Percentiles rank a stretch among this genome's conserved stretches.
phyloP scores from a whole-genome alignment of 2,329 filamentous ascomycete species.

The Venturiaceae sp. region DNA sequence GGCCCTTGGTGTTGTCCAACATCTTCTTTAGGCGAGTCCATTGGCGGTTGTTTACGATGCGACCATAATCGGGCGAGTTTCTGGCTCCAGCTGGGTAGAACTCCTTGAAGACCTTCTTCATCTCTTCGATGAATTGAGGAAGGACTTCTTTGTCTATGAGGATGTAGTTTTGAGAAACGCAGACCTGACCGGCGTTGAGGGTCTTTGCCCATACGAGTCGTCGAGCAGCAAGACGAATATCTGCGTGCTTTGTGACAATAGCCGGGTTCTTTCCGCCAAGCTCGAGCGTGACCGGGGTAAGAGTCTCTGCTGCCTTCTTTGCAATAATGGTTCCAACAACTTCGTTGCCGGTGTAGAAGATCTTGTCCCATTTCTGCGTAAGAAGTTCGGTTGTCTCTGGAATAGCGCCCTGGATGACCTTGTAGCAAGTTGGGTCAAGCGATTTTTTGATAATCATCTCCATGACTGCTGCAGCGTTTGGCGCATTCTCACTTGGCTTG shows the following conservation, averaged over 20 bases:
- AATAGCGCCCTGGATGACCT: slow-evolving; percentile 69
- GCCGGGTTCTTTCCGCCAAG: slow-evolving; percentile 88
- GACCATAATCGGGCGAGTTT: slow-evolving; percentile 65
- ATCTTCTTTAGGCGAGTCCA: slow-evolving; percentile 81
- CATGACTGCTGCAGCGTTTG: slow-evolving; percentile 66
- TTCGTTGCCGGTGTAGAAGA: slow-evolving; percentile 84
- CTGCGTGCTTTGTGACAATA: slow-evolving; percentile 75
- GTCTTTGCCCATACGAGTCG: slow-evolving; percentile 84
- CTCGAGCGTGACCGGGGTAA: slow-evolving; percentile 80
- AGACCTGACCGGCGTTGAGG: slow-evolving; percentile 81
- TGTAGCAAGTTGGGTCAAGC: slow-evolving; percentile 69
- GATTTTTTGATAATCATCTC: slow-evolving; percentile 66
- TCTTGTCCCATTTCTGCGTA: slow-evolving; percentile 92
- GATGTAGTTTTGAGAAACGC: slow-evolving; percentile 87
- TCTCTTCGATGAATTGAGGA: slow-evolving; percentile 60
- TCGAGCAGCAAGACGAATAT: slow-evolving; percentile 70
- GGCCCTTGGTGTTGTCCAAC: slow-evolving; percentile 75
- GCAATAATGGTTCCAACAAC: slow-evolving; percentile 55
- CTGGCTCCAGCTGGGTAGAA: slow-evolving; percentile 80
- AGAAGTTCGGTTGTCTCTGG: slow-evolving; percentile 74
- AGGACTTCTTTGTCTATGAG: slow-evolving; percentile 69
- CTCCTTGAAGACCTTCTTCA: slow-evolving; percentile 60
- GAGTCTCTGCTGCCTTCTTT: slow-evolving; percentile 42
- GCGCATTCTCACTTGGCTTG: slow-evolving; percentile 81
- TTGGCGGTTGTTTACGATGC: slow-evolving; percentile 71